These are phyloP conservation scores for Phylloporus scabripes DNA, from an alignment of 768 basidiomycete genomes.

Conservation along the genomic window DNA sequence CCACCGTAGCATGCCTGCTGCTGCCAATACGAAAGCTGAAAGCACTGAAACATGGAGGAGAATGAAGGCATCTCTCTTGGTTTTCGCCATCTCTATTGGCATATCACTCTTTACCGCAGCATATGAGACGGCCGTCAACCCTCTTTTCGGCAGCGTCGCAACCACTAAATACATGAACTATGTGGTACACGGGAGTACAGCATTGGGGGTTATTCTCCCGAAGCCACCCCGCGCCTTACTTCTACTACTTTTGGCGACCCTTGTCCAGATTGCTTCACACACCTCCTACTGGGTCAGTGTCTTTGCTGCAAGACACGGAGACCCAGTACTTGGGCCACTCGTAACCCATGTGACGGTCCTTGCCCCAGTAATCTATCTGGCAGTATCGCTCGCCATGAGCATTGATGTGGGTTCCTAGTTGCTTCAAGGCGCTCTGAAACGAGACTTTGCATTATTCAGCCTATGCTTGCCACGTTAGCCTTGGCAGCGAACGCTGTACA, in stretches of 20 bases:
- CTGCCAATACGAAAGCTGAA: neutral
- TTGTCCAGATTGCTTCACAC: slow-evolving; percentile 48
- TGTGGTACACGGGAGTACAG: slow-evolving; percentile 34
- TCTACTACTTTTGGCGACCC: slow-evolving; percentile 32
- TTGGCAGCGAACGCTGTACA: slow-evolving; percentile 26
- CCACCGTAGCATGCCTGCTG: slow-evolving; percentile 3
- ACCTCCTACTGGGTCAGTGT: slow-evolving; percentile 64
- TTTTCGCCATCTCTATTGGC: slow-evolving; percentile 25
- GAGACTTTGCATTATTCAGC: slow-evolving; percentile 7
- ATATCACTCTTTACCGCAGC: slow-evolving; percentile 56
- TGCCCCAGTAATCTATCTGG: slow-evolving; percentile 50
- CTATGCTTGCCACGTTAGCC: slow-evolving; percentile 19
- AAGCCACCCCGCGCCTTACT: slow-evolving; percentile 23
- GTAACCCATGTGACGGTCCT: slow-evolving; percentile 53
- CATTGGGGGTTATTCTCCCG: slow-evolving; percentile 30
- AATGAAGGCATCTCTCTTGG: slow-evolving; percentile 17
- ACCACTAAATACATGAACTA: slow-evolving; percentile 45
- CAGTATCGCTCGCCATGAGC: slow-evolving; percentile 41
- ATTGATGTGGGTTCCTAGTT: slow-evolving; percentile 33
- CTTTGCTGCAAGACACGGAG: slow-evolving; percentile 48
- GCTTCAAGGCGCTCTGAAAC: neutral
- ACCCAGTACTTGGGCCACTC: slow-evolving; percentile 53
- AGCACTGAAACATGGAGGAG: slow-evolving; percentile 10
- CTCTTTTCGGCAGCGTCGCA: slow-evolving; percentile 61
- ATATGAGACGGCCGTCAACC: slow-evolving; percentile 60